Evolutionary conservation across 768 basidiomycete genomes (phyloP), one percentile per base, ranked within the genome.

Genomic region (Saitozyma podzolica): DNA sequence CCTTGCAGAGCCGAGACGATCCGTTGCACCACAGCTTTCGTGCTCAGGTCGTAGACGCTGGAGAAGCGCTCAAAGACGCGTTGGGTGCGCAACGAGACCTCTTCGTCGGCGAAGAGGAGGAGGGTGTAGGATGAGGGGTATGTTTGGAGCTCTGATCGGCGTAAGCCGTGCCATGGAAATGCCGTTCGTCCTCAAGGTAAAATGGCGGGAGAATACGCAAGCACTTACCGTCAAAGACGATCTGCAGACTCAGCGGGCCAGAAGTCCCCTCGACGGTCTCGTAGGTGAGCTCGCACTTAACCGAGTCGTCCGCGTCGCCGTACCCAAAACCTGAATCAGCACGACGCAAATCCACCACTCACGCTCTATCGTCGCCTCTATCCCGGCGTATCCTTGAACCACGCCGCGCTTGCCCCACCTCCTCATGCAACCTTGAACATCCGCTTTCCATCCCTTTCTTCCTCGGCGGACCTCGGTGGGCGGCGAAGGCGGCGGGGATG

Each of bases 341-440:
- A 14, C 19, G 9, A 42, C 14, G 39, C 39, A 9, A 42, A 2
- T 20, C n/a, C n/a, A 47, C 11, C 19, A 55, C 67, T 60, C 37
- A 68, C 70, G 47, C 19, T 45, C 40, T 0, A 72, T 53, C 4
- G 39, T 57, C 11, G 56, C 67, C 19, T 55, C 20, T 65, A 72
- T 66, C n/a, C 70, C 70, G 5, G 56, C 70, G 54, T 68, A 72
- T 6, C 70, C 70, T 42, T 69, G 62, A 16, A 72, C 48, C 13
- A 50, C 47, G 39, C 64, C 64, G 19, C 39, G 11, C 39, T 49
- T 40, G 0, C 45, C 66, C 58, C 48, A 60, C 49, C 42, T 43
- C 37, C 37, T 13, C 55, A 54, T 58, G 42, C 61, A 64, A 3
- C 9, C n/a, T 19, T 39, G 14, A 9, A 56, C 55, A 58, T 72